phyloP scores from a whole-genome alignment of 1,284 basidiomycete genomes.

The Cutaneotrichosporon sp. region DNA sequence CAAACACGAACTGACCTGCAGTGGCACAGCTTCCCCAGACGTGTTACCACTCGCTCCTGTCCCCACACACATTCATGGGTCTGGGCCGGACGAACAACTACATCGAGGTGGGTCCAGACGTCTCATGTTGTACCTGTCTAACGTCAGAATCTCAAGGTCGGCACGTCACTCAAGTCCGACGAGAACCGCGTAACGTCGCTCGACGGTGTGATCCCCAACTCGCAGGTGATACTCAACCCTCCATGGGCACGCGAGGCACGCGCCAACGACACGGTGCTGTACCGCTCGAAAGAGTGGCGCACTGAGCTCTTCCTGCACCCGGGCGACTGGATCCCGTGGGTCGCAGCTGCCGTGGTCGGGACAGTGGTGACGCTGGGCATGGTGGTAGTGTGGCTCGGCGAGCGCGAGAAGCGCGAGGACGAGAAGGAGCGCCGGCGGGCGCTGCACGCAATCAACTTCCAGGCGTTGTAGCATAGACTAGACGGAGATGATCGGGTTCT shows the following conservation, averaged over 20 bases:
- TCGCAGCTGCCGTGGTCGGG: slow-evolving; percentile 78
- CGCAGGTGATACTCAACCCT: slow-evolving; percentile 92
- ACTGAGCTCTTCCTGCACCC: slow-evolving; percentile 89
- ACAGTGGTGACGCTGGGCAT: slow-evolving; percentile 72
- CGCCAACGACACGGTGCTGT: slow-evolving; percentile 25
- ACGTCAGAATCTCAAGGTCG: slow-evolving; percentile 76
- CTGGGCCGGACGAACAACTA: slow-evolving; percentile 99
- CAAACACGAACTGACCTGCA: slow-evolving; percentile 42
- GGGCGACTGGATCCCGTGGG: slow-evolving; percentile 97
- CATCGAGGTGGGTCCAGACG: slow-evolving; percentile 65
- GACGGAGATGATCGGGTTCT: not conserved
- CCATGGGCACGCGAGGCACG: slow-evolving; percentile 51
- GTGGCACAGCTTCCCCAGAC: slow-evolving; percentile 92
- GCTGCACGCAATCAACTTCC: slow-evolving; percentile 95
- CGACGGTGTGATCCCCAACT: slow-evolving; percentile 97
- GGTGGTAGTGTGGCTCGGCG: slow-evolving; percentile 82
- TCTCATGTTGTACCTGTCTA: not conserved
- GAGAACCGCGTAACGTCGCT: slow-evolving; percentile 74
- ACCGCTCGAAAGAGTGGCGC: slow-evolving; percentile 65
- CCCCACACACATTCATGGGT: slow-evolving; percentile 94
- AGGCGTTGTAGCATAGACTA: slow-evolving; percentile 65
- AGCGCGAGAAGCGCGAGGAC: slow-evolving; percentile 94
- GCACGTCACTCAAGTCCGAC: slow-evolving; percentile 70
- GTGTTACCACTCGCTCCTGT: slow-evolving; percentile 81
- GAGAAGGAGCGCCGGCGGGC: slow-evolving; percentile 82